These are phyloP conservation scores for Fistulinella prunicolor DNA, from an alignment of 768 basidiomycete species.

Conservation along the genomic window DNA sequence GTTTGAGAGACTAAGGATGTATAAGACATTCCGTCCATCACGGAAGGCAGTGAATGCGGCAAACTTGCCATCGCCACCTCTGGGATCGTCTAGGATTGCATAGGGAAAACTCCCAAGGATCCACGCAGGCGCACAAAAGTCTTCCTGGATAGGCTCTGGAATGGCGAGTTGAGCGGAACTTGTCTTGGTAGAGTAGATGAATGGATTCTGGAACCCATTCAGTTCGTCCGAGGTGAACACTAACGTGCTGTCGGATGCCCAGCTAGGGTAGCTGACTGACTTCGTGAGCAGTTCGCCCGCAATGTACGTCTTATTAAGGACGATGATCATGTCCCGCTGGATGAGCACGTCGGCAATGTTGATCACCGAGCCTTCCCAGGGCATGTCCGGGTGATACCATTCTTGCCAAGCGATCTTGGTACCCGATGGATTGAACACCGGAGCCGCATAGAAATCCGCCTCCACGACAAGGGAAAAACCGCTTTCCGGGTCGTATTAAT, in stretches of 20 bases:
- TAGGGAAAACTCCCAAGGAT: slow-evolving; percentile 46
- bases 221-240: slow-evolving; percentile 59
- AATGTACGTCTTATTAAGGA: slow-evolving; percentile 41
- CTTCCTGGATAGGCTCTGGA: slow-evolving; percentile 43
- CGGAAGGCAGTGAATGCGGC: slow-evolving; percentile 32
- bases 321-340: slow-evolving; percentile 27
- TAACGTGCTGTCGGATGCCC: slow-evolving; percentile 54
- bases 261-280: slow-evolving; percentile 57
- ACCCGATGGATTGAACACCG: slow-evolving; percentile 60
- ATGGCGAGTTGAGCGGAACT: slow-evolving; percentile 33
- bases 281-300: slow-evolving; percentile 51
- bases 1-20: slow-evolving; percentile 28
- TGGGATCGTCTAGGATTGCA: slow-evolving; percentile 39
- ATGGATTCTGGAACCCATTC: slow-evolving; percentile 69
- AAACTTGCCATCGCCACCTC: slow-evolving; percentile 15
- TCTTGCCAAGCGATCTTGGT: slow-evolving; percentile 56
- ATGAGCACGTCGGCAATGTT: slow-evolving; percentile 47
- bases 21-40: slow-evolving; percentile 35
- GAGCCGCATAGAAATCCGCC: slow-evolving; percentile 69
- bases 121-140: slow-evolving; percentile 62
- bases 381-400: slow-evolving; percentile 70
- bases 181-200: slow-evolving; percentile 42
- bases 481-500: slow-evolving; percentile 48
- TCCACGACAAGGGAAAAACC: slow-evolving; percentile 50
- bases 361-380: slow-evolving; percentile 66